Conservation (phyloP, 2,329 filamentous ascomycete species). For the Aspergillus viridinutans region DNA sequence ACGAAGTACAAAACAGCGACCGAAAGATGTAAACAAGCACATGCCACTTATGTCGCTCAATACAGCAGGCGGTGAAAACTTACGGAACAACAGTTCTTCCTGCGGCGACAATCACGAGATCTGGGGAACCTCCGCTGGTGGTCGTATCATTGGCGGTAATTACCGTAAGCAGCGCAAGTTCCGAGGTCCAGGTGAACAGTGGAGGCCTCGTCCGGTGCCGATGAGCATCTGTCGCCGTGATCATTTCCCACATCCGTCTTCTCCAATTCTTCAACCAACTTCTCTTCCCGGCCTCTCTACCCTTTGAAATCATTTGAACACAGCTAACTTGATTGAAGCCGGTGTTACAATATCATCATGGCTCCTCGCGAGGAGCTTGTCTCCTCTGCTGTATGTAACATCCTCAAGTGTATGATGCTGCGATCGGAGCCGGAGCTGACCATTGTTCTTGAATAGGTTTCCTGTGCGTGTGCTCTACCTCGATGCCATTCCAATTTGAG, state of each 20-base stretch:
- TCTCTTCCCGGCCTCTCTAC: constrained; percentile 13
- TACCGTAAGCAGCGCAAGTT: constrained; percentile 18
- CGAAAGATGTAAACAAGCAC: constrained; percentile 35
- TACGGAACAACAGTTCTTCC: constrained; percentile 18
- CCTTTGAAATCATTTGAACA: neutral
- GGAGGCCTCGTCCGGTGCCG: constrained; percentile 18
- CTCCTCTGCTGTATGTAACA: constrained; percentile 65
- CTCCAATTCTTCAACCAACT: constrained; percentile 3
- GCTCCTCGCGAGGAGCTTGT: constrained; percentile 86
- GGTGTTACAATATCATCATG: constrained; percentile 52
- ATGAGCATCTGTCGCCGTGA: constrained; percentile 12
- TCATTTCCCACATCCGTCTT: constrained; percentile 7
- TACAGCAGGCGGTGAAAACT: constrained; percentile 27
- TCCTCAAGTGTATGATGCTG: constrained; percentile 20
- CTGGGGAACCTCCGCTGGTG: constrained; percentile 29
- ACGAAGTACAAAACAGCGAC: constrained; percentile 4
- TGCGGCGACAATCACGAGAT: constrained; percentile 23
- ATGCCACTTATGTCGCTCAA: constrained; percentile 15
- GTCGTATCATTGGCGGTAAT: constrained; percentile 5
- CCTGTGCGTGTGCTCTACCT: constrained; percentile 41
- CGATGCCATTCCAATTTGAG: constrained; percentile 1
- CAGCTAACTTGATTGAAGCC: constrained; percentile 5
- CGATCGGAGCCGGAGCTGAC: constrained; percentile 26
- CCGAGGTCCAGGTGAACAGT: constrained; percentile 31
- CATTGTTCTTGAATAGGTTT: constrained; percentile 37